Base-by-base conservation (phyloP, 2,329 filamentous ascomycete genomes). In the Neonectria sp. region DNA sequence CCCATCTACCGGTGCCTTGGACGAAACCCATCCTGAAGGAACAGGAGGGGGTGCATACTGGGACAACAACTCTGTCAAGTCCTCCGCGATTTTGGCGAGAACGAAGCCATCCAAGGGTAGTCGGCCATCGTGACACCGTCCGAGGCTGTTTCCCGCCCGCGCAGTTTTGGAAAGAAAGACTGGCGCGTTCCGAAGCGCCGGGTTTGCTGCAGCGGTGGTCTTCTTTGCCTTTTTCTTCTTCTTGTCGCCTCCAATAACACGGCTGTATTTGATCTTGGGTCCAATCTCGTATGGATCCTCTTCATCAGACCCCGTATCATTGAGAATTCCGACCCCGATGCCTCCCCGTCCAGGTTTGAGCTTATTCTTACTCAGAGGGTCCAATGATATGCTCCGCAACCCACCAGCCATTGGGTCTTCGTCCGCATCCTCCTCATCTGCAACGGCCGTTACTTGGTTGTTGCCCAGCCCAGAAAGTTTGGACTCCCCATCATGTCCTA, bases 221-320 rank as follows among this genome's bases (percentile, higher is more conserved):
- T 77, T 78, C 65, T 86, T 85, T 48, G 89, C 89, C 76, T 92
- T 92, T 78, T 93, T 93, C 78, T 94, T 95, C 79, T 92, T 92
- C 80, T 93, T 97, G 69, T 95, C 92, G 0, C 91, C 92, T 21
- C 94, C 95, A 67, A 98, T 89, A 6, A 92, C 87, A 46, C 91
- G 89, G 74, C 93, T 97, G 80, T 97, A 97, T 13, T 92, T 94
- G 78, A 98, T 97, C 72, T 91, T 92, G 0, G 96, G 96, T 0
- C 95, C 95, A 60, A 98, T 91, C 65, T 95, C 93, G 77, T 97
- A 98, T 0, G 94, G 93, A 75, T 98, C 95, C 75, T 98, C 96
- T 52, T 98, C 95, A 72, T 98, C 96, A 5, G 95, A 98, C 12
- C 95, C 95, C 24, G 92, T 96, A 72, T 98, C 95, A 75, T 98